Conservation (phyloP, 257 asterid species). For the Solanum gracilifrons region DNA sequence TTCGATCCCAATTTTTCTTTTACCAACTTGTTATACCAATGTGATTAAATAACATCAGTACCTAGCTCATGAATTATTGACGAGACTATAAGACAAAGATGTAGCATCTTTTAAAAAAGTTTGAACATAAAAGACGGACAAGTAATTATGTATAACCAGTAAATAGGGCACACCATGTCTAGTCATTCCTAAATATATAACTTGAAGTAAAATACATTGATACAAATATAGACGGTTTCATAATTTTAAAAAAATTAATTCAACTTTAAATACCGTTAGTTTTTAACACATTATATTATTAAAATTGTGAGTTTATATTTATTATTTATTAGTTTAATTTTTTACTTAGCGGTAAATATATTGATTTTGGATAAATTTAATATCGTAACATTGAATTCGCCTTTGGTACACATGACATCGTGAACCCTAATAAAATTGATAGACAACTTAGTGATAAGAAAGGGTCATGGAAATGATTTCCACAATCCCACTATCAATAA, state of each 20-base stretch:
- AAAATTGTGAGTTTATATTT: background rate
- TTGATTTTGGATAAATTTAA: background rate
- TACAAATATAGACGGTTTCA: background rate
- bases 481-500: too few relatives aligned
- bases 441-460: too few relatives aligned
- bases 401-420: background rate
- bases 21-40: background rate
- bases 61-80: background rate
- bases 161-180: slow-evolving; percentile 18
- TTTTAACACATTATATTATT: background rate
- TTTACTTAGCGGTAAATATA: background rate
- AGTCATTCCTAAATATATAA: background rate
- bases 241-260: background rate
- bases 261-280: background rate
- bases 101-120: background rate
- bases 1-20: background rate
- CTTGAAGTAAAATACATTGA: background rate
- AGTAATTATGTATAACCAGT: background rate
- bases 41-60: background rate
- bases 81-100: background rate
- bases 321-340: background rate
- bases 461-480: too few relatives aligned
- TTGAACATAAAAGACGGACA: background rate
- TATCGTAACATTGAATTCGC: background rate
- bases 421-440: accelerated